Evolutionary conservation across 2,329 filamentous ascomycete species (phyloP), one percentile per base, ranked within the genome.

Genomic region (Corinectria fuckeliana): DNA sequence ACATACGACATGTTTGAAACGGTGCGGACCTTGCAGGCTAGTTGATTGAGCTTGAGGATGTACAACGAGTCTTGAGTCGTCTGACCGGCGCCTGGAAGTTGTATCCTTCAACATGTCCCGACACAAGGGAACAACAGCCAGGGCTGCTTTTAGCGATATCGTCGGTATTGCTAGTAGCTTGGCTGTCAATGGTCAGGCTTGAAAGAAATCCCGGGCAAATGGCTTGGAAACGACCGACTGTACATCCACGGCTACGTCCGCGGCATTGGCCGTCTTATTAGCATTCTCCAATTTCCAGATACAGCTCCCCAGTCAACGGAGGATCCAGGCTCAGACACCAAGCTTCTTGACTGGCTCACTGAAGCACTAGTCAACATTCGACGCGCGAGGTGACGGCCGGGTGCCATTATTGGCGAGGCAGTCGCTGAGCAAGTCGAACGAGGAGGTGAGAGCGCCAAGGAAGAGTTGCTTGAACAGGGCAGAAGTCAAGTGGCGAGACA

Each of bases 221-320:
- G 90, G 90, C 85, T 92, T 41, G 85, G 86, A 11, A 89, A 91
- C 73, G 89, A 92, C 74, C 81, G 87, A 8, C 83, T 92, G 59
- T 90, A 91, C 75, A 86, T 89, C 30, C 87, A 90, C 63, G 84
- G 85, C 50, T 91, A 91, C 74, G 84, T 91, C 66, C 81, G 83
- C 23, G 91, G 90, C 66, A 84, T 88, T 20, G 88, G 88, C 8
- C 78, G 81, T n/a, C 75, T 91, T 7, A 82, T 92, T 25, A 79
- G 83, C 30, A 86, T 88, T 64, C 80, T 91, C 42, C 76, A 83
- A 5, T 78, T 90, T 0, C 84, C 85, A 1, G 69, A 73, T n/a
- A 61, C 60, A 0, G 67, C 53, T 0, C 56, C 53, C 4, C 21
- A 56, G 4, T 55, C 60, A 8, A 20, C 60, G 1, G 18, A 50